Evolutionary conservation across 305 asterid species (phyloP), one percentile per base, ranked within the genome.

Genomic region (Solanum chacoense): DNA sequence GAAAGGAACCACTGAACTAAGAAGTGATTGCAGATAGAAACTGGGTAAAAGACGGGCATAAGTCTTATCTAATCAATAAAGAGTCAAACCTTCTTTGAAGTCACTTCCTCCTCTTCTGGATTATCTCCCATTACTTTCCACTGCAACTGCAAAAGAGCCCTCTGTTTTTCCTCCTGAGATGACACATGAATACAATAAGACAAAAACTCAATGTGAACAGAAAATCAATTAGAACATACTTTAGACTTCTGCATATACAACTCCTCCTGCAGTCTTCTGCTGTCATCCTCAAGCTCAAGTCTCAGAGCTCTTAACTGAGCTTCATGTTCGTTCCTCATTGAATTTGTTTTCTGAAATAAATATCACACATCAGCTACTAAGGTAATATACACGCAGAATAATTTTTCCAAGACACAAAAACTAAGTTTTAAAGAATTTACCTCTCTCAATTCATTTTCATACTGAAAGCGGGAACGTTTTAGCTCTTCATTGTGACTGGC

Each of bases 101-200:
- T 96, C 93, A 96, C 99, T 94, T 98, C 99, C 91, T 95, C 98
- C 76, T 98, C 99, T 90, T 96, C 94, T 85, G 94, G 94, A 83
- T 96, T 92, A 89, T 94, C 94, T 74, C 96, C 89, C 98, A 98
- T 98, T 89, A 95, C 99, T 91, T 96, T 98, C 99, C 97, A 98
- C 90, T 95, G 99, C 94, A 98, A 90, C 93, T 98, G 99, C 92
- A 98, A 92, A 87, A 95, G 91, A 87, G 96, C 93, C 90, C 95
- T 94, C 92, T 97, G 99, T 90, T 93, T 95, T 93, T 97, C 98
- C 93, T 96, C 99, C 99, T 98, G 94, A 87, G 32, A 93, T 74
- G 89, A 88, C 26, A 87, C 86, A 90, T 35, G 32, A 87, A 50
- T 90, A 80, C 72, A 72, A 63, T 89, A 90, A 89, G 85, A 87